Conservation (phyloP, 805 yeast genomes). For the Lachancea thermotolerans region DNA sequence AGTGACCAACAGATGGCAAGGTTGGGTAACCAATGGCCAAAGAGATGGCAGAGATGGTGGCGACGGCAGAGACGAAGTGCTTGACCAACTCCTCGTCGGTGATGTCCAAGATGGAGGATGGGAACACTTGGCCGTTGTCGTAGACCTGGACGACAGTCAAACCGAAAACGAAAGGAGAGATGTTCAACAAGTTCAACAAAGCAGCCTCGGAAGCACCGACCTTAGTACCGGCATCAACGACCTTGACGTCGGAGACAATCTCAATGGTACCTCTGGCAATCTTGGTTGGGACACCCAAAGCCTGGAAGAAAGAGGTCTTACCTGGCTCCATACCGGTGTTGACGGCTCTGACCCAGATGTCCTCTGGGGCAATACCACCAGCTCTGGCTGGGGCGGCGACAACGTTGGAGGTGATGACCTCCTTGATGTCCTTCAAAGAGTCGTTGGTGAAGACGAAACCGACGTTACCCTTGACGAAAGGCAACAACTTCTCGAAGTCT, state of each 20-base stretch:
- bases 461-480: conserved; percentile 95
- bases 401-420: conserved; percentile 78
- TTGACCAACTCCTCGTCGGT: conserved; percentile 92
- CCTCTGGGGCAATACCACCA: conserved; percentile 98
- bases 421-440: conserved; percentile 90
- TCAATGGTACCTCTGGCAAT: conserved; percentile 99
- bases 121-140: conserved; percentile 98
- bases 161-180: conserved; percentile 99
- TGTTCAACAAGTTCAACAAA: conserved; percentile 97
- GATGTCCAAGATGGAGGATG: conserved; percentile 93
- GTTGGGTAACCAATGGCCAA: conserved; percentile 99
- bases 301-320: conserved; percentile 99
- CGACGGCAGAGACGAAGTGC: conserved; percentile 89
- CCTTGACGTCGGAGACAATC: conserved; percentile 94
- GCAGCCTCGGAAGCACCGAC: conserved; percentile 99
- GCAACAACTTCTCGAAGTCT: conserved; percentile 91
- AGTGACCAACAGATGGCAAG: conserved; percentile 98
- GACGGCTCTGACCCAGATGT: conserved; percentile 97
- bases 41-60: conserved; percentile 91
- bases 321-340: conserved; percentile 99
- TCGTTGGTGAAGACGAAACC: conserved; percentile 99
- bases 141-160: conserved; percentile 92
- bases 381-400: conserved; percentile 99
- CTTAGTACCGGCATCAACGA: conserved; percentile 75
- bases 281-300: conserved; percentile 99